Evolutionary conservation across 1,284 basidiomycete genomes (phyloP).

Genomic region (Coniferiporia weirii): DNA sequence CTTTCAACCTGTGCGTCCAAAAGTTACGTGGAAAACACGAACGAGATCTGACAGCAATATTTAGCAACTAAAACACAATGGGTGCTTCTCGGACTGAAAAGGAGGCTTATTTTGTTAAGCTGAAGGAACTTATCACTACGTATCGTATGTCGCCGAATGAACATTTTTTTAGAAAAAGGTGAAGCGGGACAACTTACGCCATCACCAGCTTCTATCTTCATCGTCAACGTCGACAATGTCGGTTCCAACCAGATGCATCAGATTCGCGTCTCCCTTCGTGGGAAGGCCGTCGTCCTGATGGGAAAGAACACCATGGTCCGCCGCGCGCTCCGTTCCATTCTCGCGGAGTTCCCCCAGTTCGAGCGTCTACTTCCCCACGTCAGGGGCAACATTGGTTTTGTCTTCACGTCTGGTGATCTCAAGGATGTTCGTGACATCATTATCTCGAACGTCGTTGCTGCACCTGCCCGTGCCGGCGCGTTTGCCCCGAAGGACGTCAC

Average conservation of each 20-base stretch:
- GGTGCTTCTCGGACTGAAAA: slow-evolving; percentile 90
- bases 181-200: slow-evolving; percentile 8
- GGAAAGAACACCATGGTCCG: slow-evolving; percentile 99
- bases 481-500: slow-evolving; percentile 88
- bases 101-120: slow-evolving; percentile 90
- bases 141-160: slow-evolving; percentile 62
- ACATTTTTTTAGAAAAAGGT: slow-evolving; percentile 2
- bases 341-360: slow-evolving; percentile 88
- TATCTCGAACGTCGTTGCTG: slow-evolving; percentile 95
- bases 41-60: neutral
- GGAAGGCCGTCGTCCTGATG: slow-evolving; percentile 97
- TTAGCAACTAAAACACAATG: slow-evolving; percentile 53
- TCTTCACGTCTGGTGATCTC: slow-evolving; percentile 92
- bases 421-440: slow-evolving; percentile 94
- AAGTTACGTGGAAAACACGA: neutral
- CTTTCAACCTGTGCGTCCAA: slow-evolving; percentile 2
- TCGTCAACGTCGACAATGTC: slow-evolving; percentile 99
- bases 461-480: slow-evolving; percentile 97
- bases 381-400: slow-evolving; percentile 98
- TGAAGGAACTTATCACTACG: slow-evolving; percentile 88
- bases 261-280: slow-evolving; percentile 95
- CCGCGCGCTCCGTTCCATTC: slow-evolving; percentile 90
- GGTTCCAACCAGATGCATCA: slow-evolving; percentile 99
- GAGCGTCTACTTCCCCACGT: slow-evolving; percentile 95
- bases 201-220: slow-evolving; percentile 87